Evolutionary conservation across 2,329 filamentous ascomycete species (phyloP), one percentile per base, ranked within the genome.

Genomic region (Fusarium sp.): DNA sequence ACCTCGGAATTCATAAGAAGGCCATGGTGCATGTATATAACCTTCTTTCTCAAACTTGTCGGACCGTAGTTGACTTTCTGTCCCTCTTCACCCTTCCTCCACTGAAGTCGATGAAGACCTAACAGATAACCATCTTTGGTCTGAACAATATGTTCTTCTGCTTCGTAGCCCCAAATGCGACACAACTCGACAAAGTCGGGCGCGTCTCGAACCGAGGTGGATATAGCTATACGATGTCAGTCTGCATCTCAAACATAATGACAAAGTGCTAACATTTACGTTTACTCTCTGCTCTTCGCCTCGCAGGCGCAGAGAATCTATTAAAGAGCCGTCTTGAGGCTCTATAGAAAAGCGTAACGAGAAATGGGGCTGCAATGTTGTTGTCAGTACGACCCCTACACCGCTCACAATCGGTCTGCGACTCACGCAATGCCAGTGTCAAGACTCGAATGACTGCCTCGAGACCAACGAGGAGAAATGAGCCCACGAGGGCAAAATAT

Each of bases 1-100:
- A 99, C 95, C 79, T 99, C 96, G 72, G 94, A 97, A 80, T 97
- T 98, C 96, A 99, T 99, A 75, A 99, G 87, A 58, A 99, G 85
- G 11, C 95, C 96, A 79, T 99, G 96, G 75, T 99, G 96, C 67
- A 99, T 83, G 77, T 98, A 99, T 9, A 96, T 90, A 47, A 98
- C 92, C 71, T 90, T 91, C 82, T 97, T 97, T 79, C 86, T 86
- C 27, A 91, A 72, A 73, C 90, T 90, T 35, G 85, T 84, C 2
- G 85, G 84, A 0, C 91, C 91, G 49, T 84, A 82, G 76, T 97
- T 97, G 72, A 97, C 91, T 66, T 88, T 87, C 53, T 85, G 81
- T n/a, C 88, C 87, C 76, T 96, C 92, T 76, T 97, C 93, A 13
- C 93, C 93, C 72, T 89, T 91, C 60, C 86, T 88, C 87, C 91